A percentile compares a stretch with the other conserved stretches of the same genome.
Conservation (phyloP, 2,329 filamentous ascomycete genomes). For the Colletotrichum euphorbiae region DNA sequence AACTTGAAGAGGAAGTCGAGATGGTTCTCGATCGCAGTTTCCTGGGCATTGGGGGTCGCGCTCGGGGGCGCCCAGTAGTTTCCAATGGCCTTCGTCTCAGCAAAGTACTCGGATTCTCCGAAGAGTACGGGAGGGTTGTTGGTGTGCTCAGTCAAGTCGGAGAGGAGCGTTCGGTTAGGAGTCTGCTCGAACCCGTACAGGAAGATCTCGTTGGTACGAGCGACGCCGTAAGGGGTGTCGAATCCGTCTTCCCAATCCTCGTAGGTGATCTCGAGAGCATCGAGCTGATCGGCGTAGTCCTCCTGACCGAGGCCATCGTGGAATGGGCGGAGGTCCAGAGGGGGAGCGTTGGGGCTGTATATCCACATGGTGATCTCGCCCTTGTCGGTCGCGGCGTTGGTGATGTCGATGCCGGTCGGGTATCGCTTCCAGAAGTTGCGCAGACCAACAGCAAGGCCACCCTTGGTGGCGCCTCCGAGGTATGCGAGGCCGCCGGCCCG, state of each 20-base stretch:
- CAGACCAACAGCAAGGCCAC: slow-evolving; percentile 69
- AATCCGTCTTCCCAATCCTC: slow-evolving; percentile 70
- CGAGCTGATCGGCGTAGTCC: slow-evolving; percentile 67
- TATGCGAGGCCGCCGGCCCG: slow-evolving; percentile 68
- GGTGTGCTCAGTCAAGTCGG: slow-evolving; percentile 56
- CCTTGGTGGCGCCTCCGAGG: slow-evolving; percentile 65
- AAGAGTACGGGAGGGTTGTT: slow-evolving; percentile 65
- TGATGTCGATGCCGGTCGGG: slow-evolving; percentile 68
- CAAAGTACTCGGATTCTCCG: slow-evolving; percentile 60
- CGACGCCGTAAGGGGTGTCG: slow-evolving; percentile 68
- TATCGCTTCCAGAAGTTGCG: slow-evolving; percentile 74
- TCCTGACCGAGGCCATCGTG: slow-evolving; percentile 69
- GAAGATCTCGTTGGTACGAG: slow-evolving; percentile 67
- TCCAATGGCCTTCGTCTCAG: slow-evolving; percentile 64
- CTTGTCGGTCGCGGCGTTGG: slow-evolving; percentile 59
- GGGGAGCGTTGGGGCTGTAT: slow-evolving; percentile 66
- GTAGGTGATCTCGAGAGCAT: slow-evolving; percentile 72
- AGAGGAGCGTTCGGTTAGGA: slow-evolving; percentile 59
- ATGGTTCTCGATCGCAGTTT: slow-evolving; percentile 60
- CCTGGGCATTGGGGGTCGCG: slow-evolving; percentile 42
- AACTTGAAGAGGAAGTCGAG: slow-evolving; percentile 68
- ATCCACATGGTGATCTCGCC: slow-evolving; percentile 70
- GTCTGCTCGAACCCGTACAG: slow-evolving; percentile 65
- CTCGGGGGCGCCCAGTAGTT: slow-evolving; percentile 63
- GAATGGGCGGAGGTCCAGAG: slow-evolving; percentile 67